Percentiles rank a stretch among this genome's conserved stretches.
phyloP scores from a whole-genome alignment of 1,139 yeast genomes.

The Hemisphaericaspora xylanilytica region DNA sequence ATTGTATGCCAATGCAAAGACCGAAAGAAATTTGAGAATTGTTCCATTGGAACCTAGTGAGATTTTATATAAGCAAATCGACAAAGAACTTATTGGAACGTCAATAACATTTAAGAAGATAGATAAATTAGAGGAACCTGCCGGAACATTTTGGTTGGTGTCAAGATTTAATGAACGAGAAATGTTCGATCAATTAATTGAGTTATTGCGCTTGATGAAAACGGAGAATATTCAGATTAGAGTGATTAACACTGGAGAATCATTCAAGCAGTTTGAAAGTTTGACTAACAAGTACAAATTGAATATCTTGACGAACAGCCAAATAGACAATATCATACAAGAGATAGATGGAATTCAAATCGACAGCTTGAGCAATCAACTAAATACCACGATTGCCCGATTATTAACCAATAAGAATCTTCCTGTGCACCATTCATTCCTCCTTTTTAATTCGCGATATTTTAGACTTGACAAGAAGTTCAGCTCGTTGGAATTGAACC shows the following conservation, averaged over 20 bases:
- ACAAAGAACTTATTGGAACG: constrained; percentile 25
- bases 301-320: constrained; percentile 14
- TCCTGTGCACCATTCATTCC: constrained; percentile 35
- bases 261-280: constrained; percentile 6
- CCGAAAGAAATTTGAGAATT: constrained; percentile 32
- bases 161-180: constrained; percentile 48
- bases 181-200: constrained; percentile 42
- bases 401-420: constrained; percentile 23
- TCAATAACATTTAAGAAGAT: constrained; percentile 19
- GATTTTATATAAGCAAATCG: constrained; percentile 33
- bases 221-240: constrained; percentile 38
- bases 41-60: constrained; percentile 35
- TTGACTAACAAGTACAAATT: constrained; percentile 9
- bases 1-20: constrained; percentile 34
- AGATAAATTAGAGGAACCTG: constrained; percentile 15
- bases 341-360: constrained; percentile 5
- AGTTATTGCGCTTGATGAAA: constrained; percentile 29
- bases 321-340: constrained; percentile 18
- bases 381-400: not conserved
- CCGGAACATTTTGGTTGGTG: constrained; percentile 50
- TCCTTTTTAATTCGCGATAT: constrained; percentile 44
- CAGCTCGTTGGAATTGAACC: constrained; percentile 22
- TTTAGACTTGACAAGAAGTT: constrained; percentile 28
- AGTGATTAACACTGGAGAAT: constrained; percentile 27
- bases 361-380: not conserved